A percentile compares a stretch with the other conserved stretches of the same genome.
Conservation (phyloP, 2,329 filamentous ascomycete genomes). For the Colletotrichum sp. region DNA sequence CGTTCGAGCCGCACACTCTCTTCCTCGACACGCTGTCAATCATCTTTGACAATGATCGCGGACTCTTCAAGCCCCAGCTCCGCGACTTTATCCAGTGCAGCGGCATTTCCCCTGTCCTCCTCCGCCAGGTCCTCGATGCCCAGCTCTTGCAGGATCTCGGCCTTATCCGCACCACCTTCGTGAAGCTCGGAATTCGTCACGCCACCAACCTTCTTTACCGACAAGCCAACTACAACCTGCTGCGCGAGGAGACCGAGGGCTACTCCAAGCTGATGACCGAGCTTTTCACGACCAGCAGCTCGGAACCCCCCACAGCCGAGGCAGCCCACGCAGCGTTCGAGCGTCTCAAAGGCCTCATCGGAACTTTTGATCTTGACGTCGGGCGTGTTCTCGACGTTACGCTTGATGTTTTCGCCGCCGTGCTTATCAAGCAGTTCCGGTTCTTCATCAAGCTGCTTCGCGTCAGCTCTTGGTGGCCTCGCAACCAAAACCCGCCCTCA, state of each 20-base stretch:
- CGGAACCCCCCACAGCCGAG: conserved; percentile 74
- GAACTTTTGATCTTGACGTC: conserved; percentile 95
- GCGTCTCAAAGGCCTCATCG: conserved; percentile 90
- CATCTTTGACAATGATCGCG: conserved; percentile 73
- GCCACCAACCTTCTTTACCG: conserved; percentile 93
- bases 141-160: conserved; percentile 76
- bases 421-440: conserved; percentile 88
- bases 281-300: conserved; percentile 86
- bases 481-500: conserved; percentile 51
- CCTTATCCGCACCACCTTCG: conserved; percentile 85
- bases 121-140: conserved; percentile 85
- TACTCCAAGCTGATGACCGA: conserved; percentile 97
- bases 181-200: conserved; percentile 82
- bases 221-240: conserved; percentile 94
- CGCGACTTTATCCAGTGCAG: conserved; percentile 74
- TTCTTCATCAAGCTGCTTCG: conserved; percentile 95
- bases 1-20: conserved; percentile 68
- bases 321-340: conserved; percentile 87
- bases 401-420: conserved; percentile 91
- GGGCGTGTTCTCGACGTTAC: conserved; percentile 94
- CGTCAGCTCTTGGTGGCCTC: conserved; percentile 96
- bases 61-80: conserved; percentile 54
- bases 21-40: conserved; percentile 87
- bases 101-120: conserved; percentile 70
- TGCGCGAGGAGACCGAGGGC: conserved; percentile 94